A percentile compares a stretch with the other conserved stretches of the same genome.
Conservation (phyloP, 495 filamentous ascomycete genomes). For the Penicillium diatomitis region DNA sequence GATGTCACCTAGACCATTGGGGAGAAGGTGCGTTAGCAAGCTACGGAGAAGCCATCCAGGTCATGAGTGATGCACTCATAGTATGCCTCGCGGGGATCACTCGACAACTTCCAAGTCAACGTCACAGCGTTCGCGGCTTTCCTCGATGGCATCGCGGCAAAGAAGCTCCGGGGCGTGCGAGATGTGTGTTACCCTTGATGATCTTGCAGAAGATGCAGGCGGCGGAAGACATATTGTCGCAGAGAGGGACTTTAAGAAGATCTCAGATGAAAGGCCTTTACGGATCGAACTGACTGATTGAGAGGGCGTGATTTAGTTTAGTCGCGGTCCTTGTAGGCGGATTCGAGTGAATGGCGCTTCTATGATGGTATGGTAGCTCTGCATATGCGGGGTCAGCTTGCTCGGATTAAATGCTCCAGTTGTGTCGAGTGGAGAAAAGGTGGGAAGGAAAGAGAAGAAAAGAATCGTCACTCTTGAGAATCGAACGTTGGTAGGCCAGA, state of each 20-base stretch:
- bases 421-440: not conserved
- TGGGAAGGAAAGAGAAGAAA: slow-evolving; percentile 8
- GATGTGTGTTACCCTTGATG: slow-evolving; percentile 61
- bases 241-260: too few species aligned
- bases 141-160: too few species aligned
- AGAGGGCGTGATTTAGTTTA: too few species aligned
- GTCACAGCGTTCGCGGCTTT: too few species aligned
- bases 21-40: not conserved
- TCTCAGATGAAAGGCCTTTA: too few species aligned
- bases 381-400: slow-evolving; percentile 2
- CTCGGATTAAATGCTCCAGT: not conserved
- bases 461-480: slow-evolving; percentile 3
- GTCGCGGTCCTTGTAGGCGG: too few species aligned
- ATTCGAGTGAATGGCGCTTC: too few species aligned
- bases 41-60: not conserved
- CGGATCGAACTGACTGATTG: too few species aligned
- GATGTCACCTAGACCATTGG: slow-evolving; percentile 61
- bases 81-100: too few species aligned
- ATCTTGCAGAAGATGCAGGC: slow-evolving; percentile 98
- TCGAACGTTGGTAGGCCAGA: slow-evolving; percentile 17
- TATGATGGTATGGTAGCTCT: slow-evolving; percentile 3
- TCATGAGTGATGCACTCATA: too few species aligned
- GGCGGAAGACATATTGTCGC: slow-evolving; percentile 33
- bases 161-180: too few species aligned
- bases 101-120: too few species aligned